Evolutionary conservation across 176 grass and related monocot species (phyloP).

Genomic region (Echinochloa phyllopogon): DNA sequence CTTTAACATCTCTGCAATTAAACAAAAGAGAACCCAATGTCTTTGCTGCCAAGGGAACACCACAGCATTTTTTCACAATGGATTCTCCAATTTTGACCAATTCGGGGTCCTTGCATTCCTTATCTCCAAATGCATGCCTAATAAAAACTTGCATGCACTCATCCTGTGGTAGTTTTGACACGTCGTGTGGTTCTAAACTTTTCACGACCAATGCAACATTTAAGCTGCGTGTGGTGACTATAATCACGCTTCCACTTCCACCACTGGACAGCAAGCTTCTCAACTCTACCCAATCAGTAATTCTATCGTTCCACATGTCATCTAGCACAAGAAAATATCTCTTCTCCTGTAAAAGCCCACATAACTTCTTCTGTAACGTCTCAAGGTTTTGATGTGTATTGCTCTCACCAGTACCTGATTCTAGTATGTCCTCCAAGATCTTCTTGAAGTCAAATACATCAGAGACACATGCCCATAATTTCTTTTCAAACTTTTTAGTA

Average conservation of each 20-base stretch:
- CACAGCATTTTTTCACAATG: background rate
- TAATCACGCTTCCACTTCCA: background rate
- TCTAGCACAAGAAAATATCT: constrained; percentile 34
- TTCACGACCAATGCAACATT: background rate
- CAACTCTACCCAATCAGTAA: background rate
- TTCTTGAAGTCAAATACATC: background rate
- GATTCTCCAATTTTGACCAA: background rate
- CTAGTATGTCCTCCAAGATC: background rate
- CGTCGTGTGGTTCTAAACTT: background rate
- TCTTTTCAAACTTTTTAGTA: background rate
- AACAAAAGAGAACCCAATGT: constrained; percentile 3
- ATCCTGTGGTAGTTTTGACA: background rate
- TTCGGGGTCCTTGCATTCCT: background rate
- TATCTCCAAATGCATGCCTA: background rate
- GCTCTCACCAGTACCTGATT: constrained; percentile 6
- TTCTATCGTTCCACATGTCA: background rate
- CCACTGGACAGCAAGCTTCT: background rate
- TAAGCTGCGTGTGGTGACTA: background rate
- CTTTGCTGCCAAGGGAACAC: constrained; percentile 18
- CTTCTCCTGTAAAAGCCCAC: background rate
- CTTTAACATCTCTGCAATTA: background rate
- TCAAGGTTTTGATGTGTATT: background rate
- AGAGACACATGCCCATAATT: constrained; percentile 2
- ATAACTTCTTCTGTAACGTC: background rate
- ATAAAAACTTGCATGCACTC: constrained; percentile 16